phyloP scores from a whole-genome alignment of 345 rosid species.

The Eutrema japonicum region DNA sequence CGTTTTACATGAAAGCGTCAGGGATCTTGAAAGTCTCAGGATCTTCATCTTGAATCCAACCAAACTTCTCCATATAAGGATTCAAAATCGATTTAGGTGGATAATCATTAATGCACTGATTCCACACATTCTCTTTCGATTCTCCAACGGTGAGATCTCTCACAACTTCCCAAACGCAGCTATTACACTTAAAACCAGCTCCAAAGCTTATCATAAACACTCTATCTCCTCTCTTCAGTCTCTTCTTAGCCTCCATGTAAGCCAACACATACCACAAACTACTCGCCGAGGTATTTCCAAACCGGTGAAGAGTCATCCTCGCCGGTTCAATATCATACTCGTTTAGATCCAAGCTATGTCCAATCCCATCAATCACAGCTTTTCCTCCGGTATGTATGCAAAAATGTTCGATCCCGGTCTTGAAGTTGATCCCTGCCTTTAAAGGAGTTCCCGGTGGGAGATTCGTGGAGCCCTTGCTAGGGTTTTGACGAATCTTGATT shows the following conservation, averaged over 20 bases:
- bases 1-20: slow-evolving; percentile 47
- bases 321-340: slow-evolving; percentile 89
- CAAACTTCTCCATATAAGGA: slow-evolving; percentile 83
- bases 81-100: slow-evolving; percentile 73
- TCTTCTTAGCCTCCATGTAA: slow-evolving; percentile 88
- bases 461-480: slow-evolving; percentile 31
- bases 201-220: slow-evolving; percentile 68
- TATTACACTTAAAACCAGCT: slow-evolving; percentile 72
- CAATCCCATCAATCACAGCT: slow-evolving; percentile 91
- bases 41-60: slow-evolving; percentile 92
- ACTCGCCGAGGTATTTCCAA: slow-evolving; percentile 92
- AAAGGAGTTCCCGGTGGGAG: slow-evolving; percentile 27
- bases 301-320: slow-evolving; percentile 89
- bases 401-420: slow-evolving; percentile 85
- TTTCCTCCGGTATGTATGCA: slow-evolving; percentile 93
- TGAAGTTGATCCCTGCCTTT: slow-evolving; percentile 66
- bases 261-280: slow-evolving; percentile 94
- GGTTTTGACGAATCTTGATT: slow-evolving; percentile 34
- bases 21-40: slow-evolving; percentile 63
- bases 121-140: slow-evolving; percentile 69
- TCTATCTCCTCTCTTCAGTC: slow-evolving; percentile 76
- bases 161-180: slow-evolving; percentile 68
- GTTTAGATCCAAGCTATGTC: slow-evolving; percentile 58
- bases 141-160: slow-evolving; percentile 44
- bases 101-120: slow-evolving; percentile 65